Base-by-base conservation (phyloP, 192 early-diverging fungal genomes). In the Rhizoclosmatium globosum region DNA sequence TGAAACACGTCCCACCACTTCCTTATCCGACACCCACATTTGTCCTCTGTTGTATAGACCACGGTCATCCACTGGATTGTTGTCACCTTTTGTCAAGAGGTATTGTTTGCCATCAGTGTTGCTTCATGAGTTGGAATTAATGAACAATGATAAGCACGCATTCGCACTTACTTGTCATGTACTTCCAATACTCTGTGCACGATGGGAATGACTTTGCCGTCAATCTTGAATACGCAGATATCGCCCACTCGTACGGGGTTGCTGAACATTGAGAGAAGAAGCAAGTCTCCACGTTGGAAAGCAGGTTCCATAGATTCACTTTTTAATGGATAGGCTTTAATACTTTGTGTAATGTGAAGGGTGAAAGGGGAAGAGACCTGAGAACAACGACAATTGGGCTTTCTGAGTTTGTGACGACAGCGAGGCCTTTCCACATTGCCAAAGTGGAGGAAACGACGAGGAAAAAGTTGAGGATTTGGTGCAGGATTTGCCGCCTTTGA, bases 221-320 rank as follows among this genome's bases (percentile, higher is more conserved):
- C 85, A 64, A 98, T 83, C 80, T 98, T 98, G 89, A 93, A 98
- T 6, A 99, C 97, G 79, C 91, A 92, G 77, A 99, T 97, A 78
- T 99, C 97, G 78, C 97, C 97, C 21, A 96, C 91, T 38, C 90
- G 83, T 23, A 97, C 87, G 23, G 95, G 93, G 13, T 87, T 87
- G 46, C 85, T 86, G 21, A 90, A 89, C 77, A 94, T 91, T 74
- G 90, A 85, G 47, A 99, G 85, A 67, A 98, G 95, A 47, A 99
- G 85, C 56, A 99, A 90, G 81, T 99, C 97, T 38, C 98, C 98
- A 78, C 95, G 87, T 73, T 92, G 86, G 82, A 98, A 97, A 39
- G 97, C 98, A 42, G 98, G 97, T 80, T 97, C 95, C 98, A 99
- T 99, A 84, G 93, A 94, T 68, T 93, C 98, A 84, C 94, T 94